A percentile compares a stretch with the other conserved stretches of the same genome.
These are phyloP conservation scores for Umbelopsis ramanniana DNA, from an alignment of 192 early-diverging fungal genomes.

Conservation along the genomic window DNA sequence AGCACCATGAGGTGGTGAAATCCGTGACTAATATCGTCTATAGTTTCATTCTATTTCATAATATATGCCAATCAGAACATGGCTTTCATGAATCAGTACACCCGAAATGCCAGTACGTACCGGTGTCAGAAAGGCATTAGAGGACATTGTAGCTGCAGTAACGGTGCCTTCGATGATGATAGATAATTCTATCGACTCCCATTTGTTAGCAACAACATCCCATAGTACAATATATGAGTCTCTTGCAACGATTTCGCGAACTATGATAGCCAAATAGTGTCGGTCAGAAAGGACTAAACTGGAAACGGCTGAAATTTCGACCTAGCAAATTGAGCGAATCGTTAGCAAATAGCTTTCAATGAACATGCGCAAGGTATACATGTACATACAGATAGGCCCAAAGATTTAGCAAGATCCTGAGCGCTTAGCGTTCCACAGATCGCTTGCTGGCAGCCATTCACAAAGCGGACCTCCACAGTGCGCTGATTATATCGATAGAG, in stretches of 20 bases:
- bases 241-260: neutral
- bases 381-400: neutral
- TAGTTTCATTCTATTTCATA: neutral
- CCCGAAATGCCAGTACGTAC: neutral
- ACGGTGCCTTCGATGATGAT: neutral
- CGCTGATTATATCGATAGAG: neutral
- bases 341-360: neutral
- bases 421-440: neutral
- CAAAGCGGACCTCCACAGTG: neutral
- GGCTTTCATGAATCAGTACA: too few species aligned
- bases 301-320: neutral
- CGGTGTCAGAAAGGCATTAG: neutral
- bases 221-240: slow-evolving; percentile 7
- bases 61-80: neutral
- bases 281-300: neutral
- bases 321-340: neutral
- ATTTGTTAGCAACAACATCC: neutral
- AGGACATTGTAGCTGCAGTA: neutral
- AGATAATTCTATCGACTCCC: neutral
- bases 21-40: neutral
- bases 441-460: neutral
- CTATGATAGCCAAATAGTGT: slow-evolving; percentile 4
- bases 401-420: neutral
- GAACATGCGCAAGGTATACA: neutral
- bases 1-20: neutral